Base-by-base conservation (phyloP, 2,329 filamentous ascomycete species). In the Coniochaeta pulveracea region DNA sequence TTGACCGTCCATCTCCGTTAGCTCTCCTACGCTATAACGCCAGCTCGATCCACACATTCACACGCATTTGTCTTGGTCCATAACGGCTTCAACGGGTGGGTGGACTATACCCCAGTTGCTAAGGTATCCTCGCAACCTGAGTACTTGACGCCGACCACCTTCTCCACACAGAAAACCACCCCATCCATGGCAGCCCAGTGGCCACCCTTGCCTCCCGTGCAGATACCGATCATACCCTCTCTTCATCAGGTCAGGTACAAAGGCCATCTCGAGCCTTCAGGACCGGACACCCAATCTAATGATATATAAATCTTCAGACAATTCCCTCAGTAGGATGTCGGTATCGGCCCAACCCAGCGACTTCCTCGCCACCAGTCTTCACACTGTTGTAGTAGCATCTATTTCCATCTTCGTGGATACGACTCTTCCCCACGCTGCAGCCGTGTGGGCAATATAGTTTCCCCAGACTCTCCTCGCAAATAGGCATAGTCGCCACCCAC, bases 241-340 rank as follows among this genome's bases (percentile, higher is more conserved):
- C 50, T 48, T 49, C 47, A 52, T 46, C 47, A 52, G 45, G 34
- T 36, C 34, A 21, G 40, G 36, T 49, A 33, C 30, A 15, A 47
- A n/a, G n/a, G n/a, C 47, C 47, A 50, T 46, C 47, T 46, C 51
- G 50, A 55, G 44, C 47, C n/a, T n/a, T 52, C 47, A 8, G 15
- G 11, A 19, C 28, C 28, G 28, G 22, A 22, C 47, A 52, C 45
- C 41, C 42, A 41, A 47, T 52, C 50, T 53, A 53, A n/a, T n/a
- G 42, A 43, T 55, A 58, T 58, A 59, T 60, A 61, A 56, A 47
- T 49, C 45, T 51, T 51, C 50, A 47, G 30, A 12, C 30, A 33
- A 6, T 49, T 45, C 40, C 51, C 55, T 51, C 41, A 49, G n/a
- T n/a, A 42, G 43, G 42, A 14, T 49, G 48, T 46, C 50, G 46